These are phyloP conservation scores for Cucurbita pepo DNA, from an alignment of 306 rosid species.

Conservation along the genomic window DNA sequence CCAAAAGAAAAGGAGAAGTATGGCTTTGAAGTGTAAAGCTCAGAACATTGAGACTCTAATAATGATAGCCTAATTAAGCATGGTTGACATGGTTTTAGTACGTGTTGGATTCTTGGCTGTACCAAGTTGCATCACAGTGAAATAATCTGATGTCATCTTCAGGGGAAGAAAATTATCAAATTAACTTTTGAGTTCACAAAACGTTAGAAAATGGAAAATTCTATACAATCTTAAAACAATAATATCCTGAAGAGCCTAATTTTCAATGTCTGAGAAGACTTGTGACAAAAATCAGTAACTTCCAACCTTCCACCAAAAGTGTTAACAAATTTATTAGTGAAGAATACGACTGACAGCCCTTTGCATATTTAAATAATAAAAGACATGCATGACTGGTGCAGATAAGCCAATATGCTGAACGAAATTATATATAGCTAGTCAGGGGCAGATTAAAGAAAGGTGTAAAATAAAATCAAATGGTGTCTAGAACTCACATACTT, in stretches of 20 bases:
- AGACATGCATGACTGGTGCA: slow-evolving; percentile 2
- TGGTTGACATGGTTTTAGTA: background rate
- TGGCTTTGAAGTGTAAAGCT: background rate
- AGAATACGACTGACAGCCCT: background rate
- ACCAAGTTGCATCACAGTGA: background rate
- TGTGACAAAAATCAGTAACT: background rate
- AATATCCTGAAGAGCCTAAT: background rate
- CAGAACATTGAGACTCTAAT: background rate
- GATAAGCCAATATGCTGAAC: background rate
- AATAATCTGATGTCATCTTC: background rate
- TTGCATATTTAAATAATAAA: background rate
- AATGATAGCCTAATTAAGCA: slow-evolving; percentile 1
- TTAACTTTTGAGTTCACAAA: background rate
- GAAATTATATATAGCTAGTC: background rate
- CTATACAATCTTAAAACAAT: background rate
- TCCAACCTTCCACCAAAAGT: background rate
- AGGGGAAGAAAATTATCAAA: background rate
- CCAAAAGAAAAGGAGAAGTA: background rate
- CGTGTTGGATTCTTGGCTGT: background rate
- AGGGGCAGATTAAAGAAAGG: background rate
- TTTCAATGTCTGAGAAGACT: background rate
- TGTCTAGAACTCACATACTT: slow-evolving; percentile 22
- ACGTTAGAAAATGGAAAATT: background rate
- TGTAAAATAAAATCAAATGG: background rate
- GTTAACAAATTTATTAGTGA: background rate